Base-by-base conservation (phyloP, 495 filamentous ascomycete species). In the Penicillium taxi region DNA sequence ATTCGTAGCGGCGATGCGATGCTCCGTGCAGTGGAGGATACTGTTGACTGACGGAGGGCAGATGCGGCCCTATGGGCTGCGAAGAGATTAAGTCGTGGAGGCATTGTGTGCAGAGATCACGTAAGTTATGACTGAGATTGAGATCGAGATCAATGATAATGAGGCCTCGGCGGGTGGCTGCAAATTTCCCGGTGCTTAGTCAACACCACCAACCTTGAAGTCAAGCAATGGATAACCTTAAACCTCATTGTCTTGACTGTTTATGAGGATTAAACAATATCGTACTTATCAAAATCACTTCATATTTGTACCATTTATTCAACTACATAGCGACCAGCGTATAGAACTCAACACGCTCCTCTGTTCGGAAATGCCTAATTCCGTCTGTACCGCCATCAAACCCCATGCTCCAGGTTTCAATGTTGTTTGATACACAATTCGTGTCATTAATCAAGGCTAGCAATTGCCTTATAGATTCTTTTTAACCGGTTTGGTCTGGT, bases 11-110 rank as follows among this genome's bases (percentile, higher is more conserved):
- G 42, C 9, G 44, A 47, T 35, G 52, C 48, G 38, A 56, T 42
- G 19, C 34, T 54, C 29, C 47, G 60, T 17, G 52, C 41, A 21
- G 41, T 25, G 9, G 54, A 29, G 35, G 50, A 32, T 6, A 51
- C 44, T 34, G 54, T 44, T 9, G 57, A 33, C 36, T 51, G 56
- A 44, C 59, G 58, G 35, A 69, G 30, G 33, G 50, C 55, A 13
- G 58, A 46, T 12, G 51, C 53, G 9, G 60, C 58, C 47, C 58
- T 52, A 31, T 51, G 48, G 35, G 61, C 54, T 26, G 63, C 54
- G 42, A 66, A 62, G 0, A 66, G 42, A 24, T 58, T 66, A 37
- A 66, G 41, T 35, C 60, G 48, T 9, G 65, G 62, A 18, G 63
- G 47, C 63, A 67, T 67, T 35, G 12, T 55, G 45, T 39, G 29